Base-by-base conservation (phyloP, 768 basidiomycete genomes). In the Tulasnella sp. region DNA sequence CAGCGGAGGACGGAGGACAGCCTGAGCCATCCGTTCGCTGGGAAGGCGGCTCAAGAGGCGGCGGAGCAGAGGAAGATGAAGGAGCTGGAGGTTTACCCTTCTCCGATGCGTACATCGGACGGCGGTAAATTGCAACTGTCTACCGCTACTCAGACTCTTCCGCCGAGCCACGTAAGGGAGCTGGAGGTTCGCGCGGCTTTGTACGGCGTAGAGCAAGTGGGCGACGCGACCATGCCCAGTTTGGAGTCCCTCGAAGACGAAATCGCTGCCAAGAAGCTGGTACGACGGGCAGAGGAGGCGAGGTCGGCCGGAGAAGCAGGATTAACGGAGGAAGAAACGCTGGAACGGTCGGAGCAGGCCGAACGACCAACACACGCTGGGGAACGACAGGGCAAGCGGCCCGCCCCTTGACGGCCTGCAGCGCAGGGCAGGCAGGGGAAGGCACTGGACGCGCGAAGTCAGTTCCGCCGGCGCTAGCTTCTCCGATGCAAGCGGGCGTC, bases 231-330 rank as follows among this genome's bases (percentile, higher is more conserved):
- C 4, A 64, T 36, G 37, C 71, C 71, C 16, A 62, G 71, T 19
- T 63, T 72, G 71, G 71, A 72, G 22, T 37, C 44, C 8, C 36
- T 72, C 29, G 71, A 72, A n/a, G 71, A 72, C n/a, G 36, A 72
- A 26, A n/a, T 62, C 26, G 69, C 69, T 22, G 69, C 52, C 52
- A 59, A 59, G 52, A 5, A 14, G 52, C 14, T 19, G 17, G 44
- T 19, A 19, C 1, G 22, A 47, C 14, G 11, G 44, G 44, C 22
- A 22, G 52, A 12, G 32, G 1, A 29, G 29, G 44, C 19, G 22
- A 17, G 52, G 9, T 14, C n/a, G 52, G 52, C 22, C 32, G 32
- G 26, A 8, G 7, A 29, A 59, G 9, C 26, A 59, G 52, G n/a
- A n/a, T n/a, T n/a, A n/a, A n/a, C n/a, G n/a, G n/a, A n/a, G n/a